Percentiles rank a stretch among this genome's conserved stretches.
phyloP scores from a whole-genome alignment of 768 basidiomycete species.

The Pleurotus cornucopiae region DNA sequence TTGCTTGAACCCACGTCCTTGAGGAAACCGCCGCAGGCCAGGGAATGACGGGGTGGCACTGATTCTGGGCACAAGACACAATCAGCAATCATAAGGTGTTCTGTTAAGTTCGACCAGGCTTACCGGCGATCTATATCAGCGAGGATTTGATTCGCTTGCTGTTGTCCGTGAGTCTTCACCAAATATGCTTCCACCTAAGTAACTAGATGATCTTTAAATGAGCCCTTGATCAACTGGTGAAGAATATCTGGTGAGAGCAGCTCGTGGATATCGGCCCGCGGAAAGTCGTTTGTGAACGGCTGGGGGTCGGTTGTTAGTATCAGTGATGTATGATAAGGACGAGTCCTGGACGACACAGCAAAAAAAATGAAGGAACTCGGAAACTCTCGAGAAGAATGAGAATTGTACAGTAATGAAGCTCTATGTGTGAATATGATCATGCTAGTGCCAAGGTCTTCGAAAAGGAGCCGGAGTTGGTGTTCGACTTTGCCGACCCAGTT shows the following conservation, averaged over 20 bases:
- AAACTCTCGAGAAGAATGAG: too few relatives aligned
- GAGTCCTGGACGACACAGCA: too few relatives aligned
- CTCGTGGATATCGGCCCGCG: constrained; percentile 29
- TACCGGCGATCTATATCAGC: neutral
- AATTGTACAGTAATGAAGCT: too few relatives aligned
- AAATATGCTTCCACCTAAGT: constrained; percentile 26
- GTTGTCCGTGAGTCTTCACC: constrained; percentile 5
- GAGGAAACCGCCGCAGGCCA: constrained; percentile 7
- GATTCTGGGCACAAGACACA: too few relatives aligned
- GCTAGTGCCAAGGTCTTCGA: constrained; percentile 57
- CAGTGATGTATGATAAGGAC: too few relatives aligned
- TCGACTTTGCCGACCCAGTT: constrained; percentile 99
- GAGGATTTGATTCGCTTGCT: neutral
- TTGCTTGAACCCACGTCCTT: constrained; percentile 10
- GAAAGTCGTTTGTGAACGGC: constrained; percentile 31
- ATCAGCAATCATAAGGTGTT: too few relatives aligned
- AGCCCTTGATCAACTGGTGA: constrained; percentile 31
- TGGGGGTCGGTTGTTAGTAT: constrained; percentile 2
- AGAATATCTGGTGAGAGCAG: constrained; percentile 25
- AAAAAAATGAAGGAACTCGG: too few relatives aligned
- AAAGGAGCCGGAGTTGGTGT: constrained; percentile 87
- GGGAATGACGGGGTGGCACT: neutral
- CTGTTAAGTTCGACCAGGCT: too few relatives aligned
- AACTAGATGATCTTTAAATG: constrained; percentile 35
- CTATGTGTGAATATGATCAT: too few relatives aligned